Conservation (phyloP, 345 rosid species). For the Cardiospermum halicacabum region DNA sequence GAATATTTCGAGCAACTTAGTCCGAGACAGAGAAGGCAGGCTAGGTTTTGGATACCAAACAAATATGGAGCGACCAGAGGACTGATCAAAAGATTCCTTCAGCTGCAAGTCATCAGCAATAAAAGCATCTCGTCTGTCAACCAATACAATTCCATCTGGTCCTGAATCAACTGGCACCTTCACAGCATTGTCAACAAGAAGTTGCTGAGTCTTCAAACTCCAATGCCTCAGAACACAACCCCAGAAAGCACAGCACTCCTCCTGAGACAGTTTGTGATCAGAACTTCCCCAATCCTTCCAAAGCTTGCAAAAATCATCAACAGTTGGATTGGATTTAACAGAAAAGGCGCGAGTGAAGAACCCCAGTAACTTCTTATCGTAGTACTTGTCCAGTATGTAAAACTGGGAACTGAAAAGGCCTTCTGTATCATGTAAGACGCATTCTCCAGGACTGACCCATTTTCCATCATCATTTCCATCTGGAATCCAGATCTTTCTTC, state of each 20-base stretch:
- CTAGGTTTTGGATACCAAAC: slow-evolving; percentile 71
- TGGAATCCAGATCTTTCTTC: slow-evolving; percentile 51
- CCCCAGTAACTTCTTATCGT: slow-evolving; percentile 13
- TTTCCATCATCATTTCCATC: slow-evolving; percentile 24
- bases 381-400: slow-evolving; percentile 47
- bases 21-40: slow-evolving; percentile 33
- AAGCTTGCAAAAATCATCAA: slow-evolving; percentile 50
- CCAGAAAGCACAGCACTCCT: slow-evolving; percentile 72
- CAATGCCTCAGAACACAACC: slow-evolving; percentile 20
- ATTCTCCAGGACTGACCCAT: slow-evolving; percentile 48
- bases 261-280: slow-evolving; percentile 24
- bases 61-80: slow-evolving; percentile 35
- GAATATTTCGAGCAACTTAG: slow-evolving; percentile 41
- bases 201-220: slow-evolving; percentile 15
- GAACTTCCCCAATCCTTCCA: slow-evolving; percentile 69
- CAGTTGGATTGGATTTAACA: slow-evolving; percentile 39
- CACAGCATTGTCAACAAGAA: slow-evolving; percentile 29
- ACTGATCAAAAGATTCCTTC: slow-evolving; percentile 37
- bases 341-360: slow-evolving; percentile 39
- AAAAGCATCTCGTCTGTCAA: slow-evolving; percentile 42
- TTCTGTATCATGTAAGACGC: slow-evolving; percentile 46
- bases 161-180: slow-evolving; percentile 48
- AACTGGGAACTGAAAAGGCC: slow-evolving; percentile 42
- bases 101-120: slow-evolving; percentile 67
- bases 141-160: slow-evolving; percentile 31